These are phyloP conservation scores for Cystoderma amianthinum DNA, from an alignment of 768 basidiomycete genomes.

Conservation along the genomic window DNA sequence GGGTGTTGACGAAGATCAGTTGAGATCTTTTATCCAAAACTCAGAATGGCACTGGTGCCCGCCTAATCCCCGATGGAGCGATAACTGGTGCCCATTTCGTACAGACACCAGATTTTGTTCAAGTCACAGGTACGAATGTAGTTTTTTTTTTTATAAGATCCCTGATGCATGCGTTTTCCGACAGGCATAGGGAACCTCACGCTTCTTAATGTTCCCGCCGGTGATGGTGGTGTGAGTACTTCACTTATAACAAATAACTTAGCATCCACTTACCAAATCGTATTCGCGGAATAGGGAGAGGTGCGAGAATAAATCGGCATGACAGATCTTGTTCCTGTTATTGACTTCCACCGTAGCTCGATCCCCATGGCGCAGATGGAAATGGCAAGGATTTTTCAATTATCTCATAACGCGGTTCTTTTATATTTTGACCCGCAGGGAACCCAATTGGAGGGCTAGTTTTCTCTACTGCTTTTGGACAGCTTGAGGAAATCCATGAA, in stretches of 20 bases:
- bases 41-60: conserved; percentile 57
- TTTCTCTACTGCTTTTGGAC: conserved; percentile 59
- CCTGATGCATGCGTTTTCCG: not conserved
- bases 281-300: conserved; percentile 5
- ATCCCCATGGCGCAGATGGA: conserved; percentile 62
- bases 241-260: conserved; percentile 56
- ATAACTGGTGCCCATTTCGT: conserved; percentile 66
- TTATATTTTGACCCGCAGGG: conserved; percentile 18
- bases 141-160: too few species aligned
- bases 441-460: conserved; percentile 62
- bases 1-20: not conserved
- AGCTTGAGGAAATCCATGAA: conserved; percentile 53
- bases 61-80: conserved; percentile 63
- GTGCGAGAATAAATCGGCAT: not conserved
- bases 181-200: conserved; percentile 59
- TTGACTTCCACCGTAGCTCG: conserved; percentile 30
- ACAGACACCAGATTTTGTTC: conserved; percentile 57
- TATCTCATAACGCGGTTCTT: not conserved
- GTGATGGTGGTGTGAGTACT: conserved; percentile 69
- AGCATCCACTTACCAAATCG: too few species aligned
- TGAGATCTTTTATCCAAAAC: not conserved
- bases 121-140: conserved; percentile 34
- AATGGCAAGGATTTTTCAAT: conserved; percentile 28
- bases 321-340: not conserved
- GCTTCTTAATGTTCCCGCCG: conserved; percentile 45